Percentiles rank a stretch among this genome's conserved stretches.
Conservation (phyloP, 495 filamentous ascomycete genomes). For the Trichocladium antarcticum region DNA sequence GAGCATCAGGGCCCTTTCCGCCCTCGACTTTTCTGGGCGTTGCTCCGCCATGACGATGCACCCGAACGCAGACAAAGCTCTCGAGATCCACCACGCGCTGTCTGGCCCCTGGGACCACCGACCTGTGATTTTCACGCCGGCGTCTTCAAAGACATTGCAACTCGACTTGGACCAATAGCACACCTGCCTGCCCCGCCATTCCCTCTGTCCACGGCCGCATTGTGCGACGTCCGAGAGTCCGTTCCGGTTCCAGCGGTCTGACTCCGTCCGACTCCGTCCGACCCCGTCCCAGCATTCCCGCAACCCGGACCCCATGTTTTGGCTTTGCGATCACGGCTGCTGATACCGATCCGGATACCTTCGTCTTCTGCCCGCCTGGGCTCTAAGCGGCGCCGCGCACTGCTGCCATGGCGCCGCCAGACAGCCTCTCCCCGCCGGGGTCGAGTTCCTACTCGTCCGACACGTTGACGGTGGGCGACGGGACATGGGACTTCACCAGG, state of each 20-base stretch:
- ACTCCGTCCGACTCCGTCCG: not conserved
- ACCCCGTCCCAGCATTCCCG: slow-evolving; percentile 1
- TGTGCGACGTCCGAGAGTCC: no score
- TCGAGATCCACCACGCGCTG: not conserved
- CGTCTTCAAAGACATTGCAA: not conserved
- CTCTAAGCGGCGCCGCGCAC: slow-evolving; percentile 5
- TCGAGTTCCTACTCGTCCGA: slow-evolving; percentile 73
- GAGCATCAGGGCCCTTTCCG: not conserved
- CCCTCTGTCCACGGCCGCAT: not conserved
- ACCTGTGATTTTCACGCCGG: not conserved
- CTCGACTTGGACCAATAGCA: not conserved
- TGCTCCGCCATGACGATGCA: not conserved
- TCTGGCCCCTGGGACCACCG: not conserved
- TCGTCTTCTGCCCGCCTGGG: slow-evolving; percentile 2
- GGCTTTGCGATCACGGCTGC: not conserved
- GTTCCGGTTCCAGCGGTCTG: not conserved
- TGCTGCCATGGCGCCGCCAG: slow-evolving; percentile 42
- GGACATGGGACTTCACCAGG: slow-evolving; percentile 75
- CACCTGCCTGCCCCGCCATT: slow-evolving; percentile 9
- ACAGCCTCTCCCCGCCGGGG: slow-evolving; percentile 59
- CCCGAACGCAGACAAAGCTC: not conserved
- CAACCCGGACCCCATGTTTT: not conserved
- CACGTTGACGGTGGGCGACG: slow-evolving; percentile 78
- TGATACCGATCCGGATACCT: not conserved
- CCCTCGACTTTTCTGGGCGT: not conserved